phyloP scores from a whole-genome alignment of 2,329 filamentous ascomycete species.

The Colletotrichum noveboracense region DNA sequence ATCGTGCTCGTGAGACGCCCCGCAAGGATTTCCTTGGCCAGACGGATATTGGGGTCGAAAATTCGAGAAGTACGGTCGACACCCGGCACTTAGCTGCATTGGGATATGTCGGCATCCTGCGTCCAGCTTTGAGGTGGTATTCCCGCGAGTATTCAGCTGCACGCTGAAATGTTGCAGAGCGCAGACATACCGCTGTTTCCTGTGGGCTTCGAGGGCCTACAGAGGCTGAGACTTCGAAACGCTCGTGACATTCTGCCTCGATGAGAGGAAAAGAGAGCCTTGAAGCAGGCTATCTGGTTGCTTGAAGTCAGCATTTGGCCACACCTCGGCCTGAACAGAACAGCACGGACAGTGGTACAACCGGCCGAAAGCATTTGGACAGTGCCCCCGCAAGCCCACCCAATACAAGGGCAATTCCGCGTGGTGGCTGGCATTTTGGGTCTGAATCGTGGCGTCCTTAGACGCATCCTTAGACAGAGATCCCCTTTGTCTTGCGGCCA shows the following conservation, averaged over 20 bases:
- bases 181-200: neutral
- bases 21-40: conserved; percentile 12
- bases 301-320: conserved; percentile 6
- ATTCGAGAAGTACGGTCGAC: neutral
- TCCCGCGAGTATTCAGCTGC: neutral
- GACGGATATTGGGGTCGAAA: conserved; percentile 9
- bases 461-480: neutral
- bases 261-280: neutral
- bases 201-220: neutral
- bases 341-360: conserved; percentile 1
- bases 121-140: neutral
- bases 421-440: neutral
- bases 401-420: neutral
- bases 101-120: neutral
- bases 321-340: conserved; percentile 9
- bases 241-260: neutral
- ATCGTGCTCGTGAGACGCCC: conserved; percentile 2
- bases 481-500: conserved; percentile 17
- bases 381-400: neutral
- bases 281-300: neutral
- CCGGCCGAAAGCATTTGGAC: conserved; percentile 11
- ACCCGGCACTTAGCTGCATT: neutral
- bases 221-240: neutral
- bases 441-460: conserved; percentile 8
- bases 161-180: neutral